A percentile compares a stretch with the other conserved stretches of the same genome.
phyloP scores from a whole-genome alignment of 805 yeast genomes.

The Saturnispora mendoncae region DNA sequence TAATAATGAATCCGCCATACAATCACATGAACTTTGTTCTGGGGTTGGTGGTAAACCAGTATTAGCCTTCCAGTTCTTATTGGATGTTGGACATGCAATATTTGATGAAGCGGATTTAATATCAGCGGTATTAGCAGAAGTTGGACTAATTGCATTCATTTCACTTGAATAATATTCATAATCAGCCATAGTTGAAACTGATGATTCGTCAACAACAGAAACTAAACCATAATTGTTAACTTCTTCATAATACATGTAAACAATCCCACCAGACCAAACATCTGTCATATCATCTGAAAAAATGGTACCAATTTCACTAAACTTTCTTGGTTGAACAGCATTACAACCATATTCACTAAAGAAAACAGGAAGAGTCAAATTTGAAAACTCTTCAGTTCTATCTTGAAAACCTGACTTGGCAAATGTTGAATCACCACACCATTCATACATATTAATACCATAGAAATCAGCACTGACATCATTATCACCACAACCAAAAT shows the following conservation, averaged over 20 bases:
- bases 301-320: constrained; percentile 64
- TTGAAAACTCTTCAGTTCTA: constrained; percentile 63
- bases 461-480: constrained; percentile 64
- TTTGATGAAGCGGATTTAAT: constrained; percentile 34
- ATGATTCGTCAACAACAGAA: constrained; percentile 34
- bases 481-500: constrained; percentile 74
- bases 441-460: constrained; percentile 81
- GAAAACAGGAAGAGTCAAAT: constrained; percentile 71
- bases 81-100: constrained; percentile 55
- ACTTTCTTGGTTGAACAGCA: constrained; percentile 59
- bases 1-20: constrained; percentile 44
- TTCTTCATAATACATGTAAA: constrained; percentile 86
- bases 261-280: constrained; percentile 93
- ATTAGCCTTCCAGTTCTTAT: constrained; percentile 54
- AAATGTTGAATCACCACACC: constrained; percentile 70
- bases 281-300: constrained; percentile 68
- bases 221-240: constrained; percentile 77
- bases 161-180: constrained; percentile 54
- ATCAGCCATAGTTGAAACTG: constrained; percentile 54
- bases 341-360: constrained; percentile 91
- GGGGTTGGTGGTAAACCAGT: constrained; percentile 77
- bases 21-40: constrained; percentile 50
- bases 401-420: constrained; percentile 56
- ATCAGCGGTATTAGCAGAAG: constrained; percentile 34
- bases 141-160: constrained; percentile 47